phyloP scores from a whole-genome alignment of 208 protist species.

The Acanthamoeba royreba region DNA sequence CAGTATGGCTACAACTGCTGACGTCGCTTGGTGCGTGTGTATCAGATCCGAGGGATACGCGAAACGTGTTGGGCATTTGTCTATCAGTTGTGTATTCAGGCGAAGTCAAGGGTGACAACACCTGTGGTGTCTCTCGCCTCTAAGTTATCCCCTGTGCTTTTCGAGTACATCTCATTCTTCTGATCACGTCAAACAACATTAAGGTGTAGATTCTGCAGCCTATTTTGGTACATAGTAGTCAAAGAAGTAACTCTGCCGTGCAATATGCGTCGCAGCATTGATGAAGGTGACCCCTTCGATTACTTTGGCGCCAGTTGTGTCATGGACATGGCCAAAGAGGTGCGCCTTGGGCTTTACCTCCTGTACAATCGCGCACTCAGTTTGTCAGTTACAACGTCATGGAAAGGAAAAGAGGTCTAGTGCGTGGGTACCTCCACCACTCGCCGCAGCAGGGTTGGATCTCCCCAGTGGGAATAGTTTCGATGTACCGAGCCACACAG shows the following conservation, averaged over 20 bases:
- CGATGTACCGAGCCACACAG: background rate
- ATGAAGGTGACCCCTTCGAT: background rate
- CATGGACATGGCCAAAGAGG: conserved; percentile 10
- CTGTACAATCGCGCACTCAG: background rate
- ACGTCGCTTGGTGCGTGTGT: background rate
- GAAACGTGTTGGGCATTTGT: conserved; percentile 52
- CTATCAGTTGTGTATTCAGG: conserved; percentile 58
- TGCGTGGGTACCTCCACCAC: background rate
- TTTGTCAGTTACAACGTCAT: background rate
- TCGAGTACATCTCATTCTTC: too few species aligned
- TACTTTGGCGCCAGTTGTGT: background rate
- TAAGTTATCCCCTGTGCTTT: conserved; percentile 14
- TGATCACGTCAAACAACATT: too few species aligned
- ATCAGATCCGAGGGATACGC: conserved; percentile 54
- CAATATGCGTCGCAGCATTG: background rate
- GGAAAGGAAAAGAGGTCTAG: background rate
- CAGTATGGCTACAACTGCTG: too few species aligned
- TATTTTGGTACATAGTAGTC: background rate
- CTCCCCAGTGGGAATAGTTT: background rate
- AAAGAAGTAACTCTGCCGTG: background rate
- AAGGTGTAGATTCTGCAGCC: too few species aligned
- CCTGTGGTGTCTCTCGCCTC: conserved; percentile 49
- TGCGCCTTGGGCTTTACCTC: background rate
- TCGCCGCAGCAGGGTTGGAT: background rate
- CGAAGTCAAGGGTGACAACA: conserved; percentile 37